phyloP scores from a whole-genome alignment of 208 protist genomes.

The Trypanosoma caninum region DNA sequence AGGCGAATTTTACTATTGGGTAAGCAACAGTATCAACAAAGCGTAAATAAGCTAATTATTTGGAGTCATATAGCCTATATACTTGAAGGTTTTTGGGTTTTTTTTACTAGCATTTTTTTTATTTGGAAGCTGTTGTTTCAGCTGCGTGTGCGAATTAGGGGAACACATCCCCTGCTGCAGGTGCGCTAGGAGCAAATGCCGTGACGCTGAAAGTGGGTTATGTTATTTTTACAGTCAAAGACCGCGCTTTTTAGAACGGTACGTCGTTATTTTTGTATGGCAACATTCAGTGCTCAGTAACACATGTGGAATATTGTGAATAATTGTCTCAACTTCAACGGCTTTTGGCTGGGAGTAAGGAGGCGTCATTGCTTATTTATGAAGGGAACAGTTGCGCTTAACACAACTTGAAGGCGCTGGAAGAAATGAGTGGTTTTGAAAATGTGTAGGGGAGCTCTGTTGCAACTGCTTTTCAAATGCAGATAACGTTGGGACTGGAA shows the following conservation, averaged over 20 bases:
- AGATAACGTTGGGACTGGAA: constrained; percentile 26
- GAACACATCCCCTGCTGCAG: no score
- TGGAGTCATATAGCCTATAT: not conserved
- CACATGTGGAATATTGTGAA: not conserved
- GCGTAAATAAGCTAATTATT: not conserved
- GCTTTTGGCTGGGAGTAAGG: constrained; percentile 67
- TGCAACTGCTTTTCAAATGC: constrained; percentile 9
- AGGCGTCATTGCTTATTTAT: constrained; percentile 26
- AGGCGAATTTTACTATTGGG: not conserved
- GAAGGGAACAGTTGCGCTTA: constrained; percentile 30
- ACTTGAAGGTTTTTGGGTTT: not conserved
- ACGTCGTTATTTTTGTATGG: not conserved
- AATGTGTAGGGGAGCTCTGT: constrained; percentile 5
- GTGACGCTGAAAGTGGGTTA: not conserved
- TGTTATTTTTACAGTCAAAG: not conserved
- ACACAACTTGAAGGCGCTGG: constrained; percentile 19
- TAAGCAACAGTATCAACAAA: constrained; percentile 2
- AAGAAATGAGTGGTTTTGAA: constrained; percentile 28
- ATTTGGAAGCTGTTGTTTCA: not conserved
- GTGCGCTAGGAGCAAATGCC: not conserved
- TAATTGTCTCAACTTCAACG: constrained; percentile 69
- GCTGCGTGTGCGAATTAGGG: no score
- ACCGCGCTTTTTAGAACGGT: not conserved
- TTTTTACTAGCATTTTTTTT: not conserved
- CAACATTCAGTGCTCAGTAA: no score